Evolutionary conservation across 106 monocot species (phyloP).

Genomic region (Cymbidium sinense): DNA sequence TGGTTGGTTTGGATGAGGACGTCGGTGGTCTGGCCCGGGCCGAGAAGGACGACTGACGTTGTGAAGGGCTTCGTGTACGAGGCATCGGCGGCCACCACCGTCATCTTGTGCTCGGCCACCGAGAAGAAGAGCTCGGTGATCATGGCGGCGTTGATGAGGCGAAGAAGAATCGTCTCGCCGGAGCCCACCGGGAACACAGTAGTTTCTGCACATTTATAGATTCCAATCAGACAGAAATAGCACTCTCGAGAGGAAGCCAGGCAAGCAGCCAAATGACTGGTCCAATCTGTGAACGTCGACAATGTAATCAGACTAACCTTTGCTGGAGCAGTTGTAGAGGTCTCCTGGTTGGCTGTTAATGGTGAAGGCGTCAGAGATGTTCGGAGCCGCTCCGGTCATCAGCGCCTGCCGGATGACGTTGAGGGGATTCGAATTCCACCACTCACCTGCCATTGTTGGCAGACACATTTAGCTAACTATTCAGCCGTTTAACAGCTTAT

Average conservation of each 20-base stretch:
- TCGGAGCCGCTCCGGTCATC: slow-evolving; percentile 40
- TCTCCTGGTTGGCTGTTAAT: slow-evolving; percentile 59
- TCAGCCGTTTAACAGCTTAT: no score
- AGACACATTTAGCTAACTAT: neutral
- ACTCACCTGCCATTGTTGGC: slow-evolving; percentile 24
- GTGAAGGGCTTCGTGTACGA: slow-evolving; percentile 52
- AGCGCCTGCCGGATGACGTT: slow-evolving; percentile 32
- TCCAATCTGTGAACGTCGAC: no score
- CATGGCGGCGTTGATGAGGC: slow-evolving; percentile 51
- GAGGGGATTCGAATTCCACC: slow-evolving; percentile 48
- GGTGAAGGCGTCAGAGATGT: slow-evolving; percentile 52
- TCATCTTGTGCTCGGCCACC: slow-evolving; percentile 54
- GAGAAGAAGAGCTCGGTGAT: slow-evolving; percentile 37
- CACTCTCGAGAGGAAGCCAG: no score
- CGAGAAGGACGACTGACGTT: slow-evolving; percentile 32
- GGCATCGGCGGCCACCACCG: slow-evolving; percentile 43
- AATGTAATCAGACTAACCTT: no score
- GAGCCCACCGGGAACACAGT: slow-evolving; percentile 26
- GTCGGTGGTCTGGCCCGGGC: slow-evolving; percentile 53
- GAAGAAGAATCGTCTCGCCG: slow-evolving; percentile 46
- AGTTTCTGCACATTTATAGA: slow-evolving; percentile 26
- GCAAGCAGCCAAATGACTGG: no score
- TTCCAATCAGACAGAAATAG: no score
- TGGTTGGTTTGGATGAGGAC: slow-evolving; percentile 41
- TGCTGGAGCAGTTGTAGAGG: slow-evolving; percentile 47